These are phyloP conservation scores for Aegilops umbellulata DNA, from an alignment of 176 grass and related monocot genomes.

Conservation along the genomic window DNA sequence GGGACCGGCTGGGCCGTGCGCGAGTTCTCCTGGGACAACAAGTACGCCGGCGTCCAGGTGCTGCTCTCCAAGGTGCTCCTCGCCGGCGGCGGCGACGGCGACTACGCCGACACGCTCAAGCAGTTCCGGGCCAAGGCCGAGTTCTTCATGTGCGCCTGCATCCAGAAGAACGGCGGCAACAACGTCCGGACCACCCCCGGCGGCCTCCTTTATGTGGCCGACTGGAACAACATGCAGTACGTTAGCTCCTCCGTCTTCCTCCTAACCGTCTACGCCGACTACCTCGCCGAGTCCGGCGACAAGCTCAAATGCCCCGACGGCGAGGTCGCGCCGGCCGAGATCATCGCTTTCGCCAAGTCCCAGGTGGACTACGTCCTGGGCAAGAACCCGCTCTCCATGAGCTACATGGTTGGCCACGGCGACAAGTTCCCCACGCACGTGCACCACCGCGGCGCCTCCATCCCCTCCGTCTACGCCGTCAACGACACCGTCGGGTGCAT, in stretches of 20 bases:
- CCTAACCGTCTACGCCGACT: slow-evolving; percentile 72
- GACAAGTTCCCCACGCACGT: slow-evolving; percentile 56
- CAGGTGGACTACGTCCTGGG: slow-evolving; percentile 90
- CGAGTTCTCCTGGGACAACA: slow-evolving; percentile 99
- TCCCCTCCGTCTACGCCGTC: slow-evolving; percentile 50
- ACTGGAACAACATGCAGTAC: slow-evolving; percentile 98
- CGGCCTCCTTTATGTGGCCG: slow-evolving; percentile 65
- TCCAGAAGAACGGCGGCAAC: slow-evolving; percentile 86
- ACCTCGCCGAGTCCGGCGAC: slow-evolving; percentile 39
- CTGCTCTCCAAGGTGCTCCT: slow-evolving; percentile 81
- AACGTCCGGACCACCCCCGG: slow-evolving; percentile 67
- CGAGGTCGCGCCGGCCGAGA: slow-evolving; percentile 50
- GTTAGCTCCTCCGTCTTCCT: slow-evolving; percentile 69
- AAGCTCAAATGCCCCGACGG: slow-evolving; percentile 66
- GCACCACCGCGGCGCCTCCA: slow-evolving; percentile 91
- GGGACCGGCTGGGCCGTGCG: slow-evolving; percentile 75
- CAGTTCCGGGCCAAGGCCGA: slow-evolving; percentile 92
- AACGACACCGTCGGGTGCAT: slow-evolving; percentile 50
- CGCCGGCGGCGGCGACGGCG: not conserved
- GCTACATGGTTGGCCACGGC: slow-evolving; percentile 86
- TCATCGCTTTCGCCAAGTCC: slow-evolving; percentile 56
- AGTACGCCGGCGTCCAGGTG: slow-evolving; percentile 85
- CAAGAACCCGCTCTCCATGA: slow-evolving; percentile 74
- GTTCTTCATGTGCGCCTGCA: slow-evolving; percentile 89
- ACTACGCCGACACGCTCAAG: slow-evolving; percentile 41